A percentile compares a stretch with the other conserved stretches of the same genome.
Evolutionary conservation across 2,329 filamentous ascomycete species (phyloP).

Genomic region (Kalaharituber pfeilii): DNA sequence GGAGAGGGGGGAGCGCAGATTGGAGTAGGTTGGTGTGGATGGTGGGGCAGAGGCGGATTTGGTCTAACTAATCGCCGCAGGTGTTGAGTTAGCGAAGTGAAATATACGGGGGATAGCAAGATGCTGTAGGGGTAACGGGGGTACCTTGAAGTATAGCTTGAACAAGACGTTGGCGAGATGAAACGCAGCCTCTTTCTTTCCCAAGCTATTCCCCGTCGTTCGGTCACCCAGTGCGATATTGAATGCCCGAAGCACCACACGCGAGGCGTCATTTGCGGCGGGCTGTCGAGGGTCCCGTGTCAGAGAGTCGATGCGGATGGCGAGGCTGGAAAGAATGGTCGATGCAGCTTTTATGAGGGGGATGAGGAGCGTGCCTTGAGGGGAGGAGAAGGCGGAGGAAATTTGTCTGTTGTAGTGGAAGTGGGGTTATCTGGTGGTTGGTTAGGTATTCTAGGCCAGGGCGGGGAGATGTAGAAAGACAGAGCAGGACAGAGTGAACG

Average conservation of each 20-base stretch:
- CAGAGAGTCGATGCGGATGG: conserved; percentile 10
- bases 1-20: conserved; percentile 10
- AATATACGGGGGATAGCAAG: neutral
- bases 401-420: conserved; percentile 6
- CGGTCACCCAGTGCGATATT: conserved; percentile 16
- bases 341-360: conserved; percentile 9
- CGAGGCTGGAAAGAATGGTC: conserved; percentile 8
- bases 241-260: conserved; percentile 14
- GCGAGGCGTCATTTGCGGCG: conserved; percentile 11
- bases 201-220: conserved; percentile 4
- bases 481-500: neutral
- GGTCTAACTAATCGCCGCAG: conserved; percentile 13
- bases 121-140: neutral
- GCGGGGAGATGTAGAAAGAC: neutral
- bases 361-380: conserved; percentile 11
- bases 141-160: conserved; percentile 16
- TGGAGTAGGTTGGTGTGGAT: conserved; percentile 15
- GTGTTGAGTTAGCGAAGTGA: neutral
- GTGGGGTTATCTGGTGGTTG: neutral
- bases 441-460: neutral
- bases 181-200: conserved; percentile 15
- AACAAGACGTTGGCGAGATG: conserved; percentile 15
- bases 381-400: conserved; percentile 15
- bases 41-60: conserved; percentile 16
- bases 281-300: conserved; percentile 6